Evolutionary conservation across 139 green algal species (phyloP).

Genomic region (Pedinophyceae sp.): DNA sequence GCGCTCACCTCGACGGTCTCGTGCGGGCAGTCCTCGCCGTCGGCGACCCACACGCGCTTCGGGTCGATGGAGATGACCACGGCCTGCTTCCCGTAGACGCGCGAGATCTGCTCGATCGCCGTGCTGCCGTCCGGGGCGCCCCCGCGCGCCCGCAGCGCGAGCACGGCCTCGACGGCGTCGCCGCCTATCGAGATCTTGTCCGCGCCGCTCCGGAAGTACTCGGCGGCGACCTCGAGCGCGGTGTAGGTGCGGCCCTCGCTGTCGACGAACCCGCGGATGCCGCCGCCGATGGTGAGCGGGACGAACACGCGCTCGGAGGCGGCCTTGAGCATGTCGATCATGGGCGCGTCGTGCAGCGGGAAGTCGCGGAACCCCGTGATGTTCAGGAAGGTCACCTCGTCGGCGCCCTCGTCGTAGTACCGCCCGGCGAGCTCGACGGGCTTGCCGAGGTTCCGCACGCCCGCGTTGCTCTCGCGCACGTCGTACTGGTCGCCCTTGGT

Average conservation of each 20-base stretch:
- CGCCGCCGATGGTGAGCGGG: conserved; percentile 90
- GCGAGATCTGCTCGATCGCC: conserved; percentile 90
- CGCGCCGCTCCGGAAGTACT: conserved; percentile 75
- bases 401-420: conserved; percentile 89
- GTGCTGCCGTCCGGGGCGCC: conserved; percentile 35
- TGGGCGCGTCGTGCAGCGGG: conserved; percentile 82
- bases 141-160: conserved; percentile 33
- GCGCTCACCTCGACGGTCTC: conserved; percentile 33
- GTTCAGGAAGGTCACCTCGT: conserved; percentile 98
- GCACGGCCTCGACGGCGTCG: conserved; percentile 64
- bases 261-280: conserved; percentile 87
- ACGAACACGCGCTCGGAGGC: conserved; percentile 92
- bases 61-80: conserved; percentile 89
- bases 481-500: conserved; percentile 97
- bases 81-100: conserved; percentile 72
- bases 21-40: conserved; percentile 36
- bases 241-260: conserved; percentile 48
- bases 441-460: conserved; percentile 82
- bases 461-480: conserved; percentile 66
- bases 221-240: conserved; percentile 79
- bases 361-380: conserved; percentile 93
- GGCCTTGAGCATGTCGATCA: conserved; percentile 72
- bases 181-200: conserved; percentile 71
- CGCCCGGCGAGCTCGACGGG: conserved; percentile 47
- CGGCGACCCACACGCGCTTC: conserved; percentile 62